A percentile compares a stretch with the other conserved stretches of the same genome.
Conservation (phyloP, 2,329 filamentous ascomycete genomes). For the Phaeophleospora eucalypticola region DNA sequence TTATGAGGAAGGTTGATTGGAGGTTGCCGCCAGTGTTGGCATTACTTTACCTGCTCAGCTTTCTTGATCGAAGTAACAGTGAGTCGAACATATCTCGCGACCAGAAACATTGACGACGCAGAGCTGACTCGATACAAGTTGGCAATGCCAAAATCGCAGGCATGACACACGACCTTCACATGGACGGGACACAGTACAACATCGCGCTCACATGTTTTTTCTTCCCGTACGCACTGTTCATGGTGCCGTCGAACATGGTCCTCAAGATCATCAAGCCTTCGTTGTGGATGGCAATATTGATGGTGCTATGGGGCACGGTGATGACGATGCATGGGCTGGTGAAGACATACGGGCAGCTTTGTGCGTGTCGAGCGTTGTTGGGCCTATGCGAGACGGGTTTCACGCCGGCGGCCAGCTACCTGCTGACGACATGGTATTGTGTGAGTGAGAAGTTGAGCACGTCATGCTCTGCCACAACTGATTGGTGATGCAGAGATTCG, state of each 20-base stretch:
- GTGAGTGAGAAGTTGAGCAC: neutral
- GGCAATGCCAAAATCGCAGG: conserved; percentile 32
- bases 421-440: conserved; percentile 44
- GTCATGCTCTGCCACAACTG: neutral
- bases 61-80: conserved; percentile 21
- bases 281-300: conserved; percentile 34
- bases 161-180: conserved; percentile 35
- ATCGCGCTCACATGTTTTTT: conserved; percentile 41
- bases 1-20: conserved; percentile 48
- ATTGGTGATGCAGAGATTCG: conserved; percentile 27
- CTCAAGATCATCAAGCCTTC: conserved; percentile 38
- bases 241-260: conserved; percentile 39
- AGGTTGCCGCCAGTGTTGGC: conserved; percentile 26
- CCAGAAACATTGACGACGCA: conserved; percentile 4
- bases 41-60: conserved; percentile 48
- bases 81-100: neutral
- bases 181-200: conserved; percentile 40
- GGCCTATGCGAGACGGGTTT: conserved; percentile 20
- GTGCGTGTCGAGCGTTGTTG: conserved; percentile 25
- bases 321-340: conserved; percentile 33
- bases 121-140: conserved; percentile 26
- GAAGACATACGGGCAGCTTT: conserved; percentile 26
- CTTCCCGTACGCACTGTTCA: conserved; percentile 36
- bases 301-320: conserved; percentile 28
- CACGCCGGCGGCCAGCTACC: conserved; percentile 24